Conservation (phyloP, 768 basidiomycete species). For the Grammothele lineata region DNA sequence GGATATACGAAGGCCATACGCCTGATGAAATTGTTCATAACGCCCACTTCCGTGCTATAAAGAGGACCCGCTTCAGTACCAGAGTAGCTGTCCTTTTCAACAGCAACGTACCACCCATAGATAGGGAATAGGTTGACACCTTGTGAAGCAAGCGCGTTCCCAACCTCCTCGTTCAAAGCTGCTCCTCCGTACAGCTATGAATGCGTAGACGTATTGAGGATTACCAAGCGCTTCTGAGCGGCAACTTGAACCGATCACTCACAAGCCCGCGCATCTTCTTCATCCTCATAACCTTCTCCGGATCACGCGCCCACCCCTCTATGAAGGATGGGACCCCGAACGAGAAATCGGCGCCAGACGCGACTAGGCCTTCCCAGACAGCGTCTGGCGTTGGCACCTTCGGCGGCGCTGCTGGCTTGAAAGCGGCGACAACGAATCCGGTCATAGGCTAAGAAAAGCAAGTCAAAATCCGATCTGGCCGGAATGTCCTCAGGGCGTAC, state of each 20-base stretch:
- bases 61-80: not conserved
- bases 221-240: too few relatives aligned
- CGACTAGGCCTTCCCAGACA: constrained; percentile 6
- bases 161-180: constrained; percentile 7
- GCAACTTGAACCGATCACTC: too few relatives aligned
- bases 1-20: not conserved
- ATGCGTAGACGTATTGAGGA: too few relatives aligned
- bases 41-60: constrained; percentile 12
- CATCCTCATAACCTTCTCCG: constrained; percentile 14
- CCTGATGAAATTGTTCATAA: constrained; percentile 2
- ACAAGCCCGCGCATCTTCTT: constrained; percentile 10
- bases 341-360: constrained; percentile 5
- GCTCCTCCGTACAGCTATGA: constrained; percentile 14
- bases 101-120: constrained; percentile 8
- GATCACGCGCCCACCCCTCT: constrained; percentile 18
- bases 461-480: not conserved
- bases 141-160: constrained; percentile 4
- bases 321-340: constrained; percentile 17
- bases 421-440: constrained; percentile 19
- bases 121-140: constrained; percentile 5
- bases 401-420: constrained; percentile 22
- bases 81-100: not conserved
- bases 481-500: not conserved
- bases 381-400: constrained; percentile 20
- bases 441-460: not conserved